phyloP scores from a whole-genome alignment of 1,139 yeast species.

The Taphrina communis region DNA sequence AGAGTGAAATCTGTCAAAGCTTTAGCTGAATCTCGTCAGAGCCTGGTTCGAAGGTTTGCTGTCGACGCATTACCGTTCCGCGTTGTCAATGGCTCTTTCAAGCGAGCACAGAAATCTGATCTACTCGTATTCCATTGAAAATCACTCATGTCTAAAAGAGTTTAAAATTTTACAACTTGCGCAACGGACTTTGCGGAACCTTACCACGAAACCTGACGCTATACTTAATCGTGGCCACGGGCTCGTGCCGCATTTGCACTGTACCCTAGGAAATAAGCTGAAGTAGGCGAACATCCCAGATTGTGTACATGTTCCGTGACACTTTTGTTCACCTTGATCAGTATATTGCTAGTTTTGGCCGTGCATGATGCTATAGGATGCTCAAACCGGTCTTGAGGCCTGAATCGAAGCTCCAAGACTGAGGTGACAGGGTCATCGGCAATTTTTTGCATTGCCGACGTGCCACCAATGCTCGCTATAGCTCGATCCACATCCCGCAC shows the following conservation, averaged over 20 bases:
- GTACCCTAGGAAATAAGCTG: neutral
- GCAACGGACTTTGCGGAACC: neutral
- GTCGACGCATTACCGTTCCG: conserved; percentile 51
- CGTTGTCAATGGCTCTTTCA: conserved; percentile 55
- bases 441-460: conserved; percentile 8
- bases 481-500: conserved; percentile 71
- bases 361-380: conserved; percentile 73
- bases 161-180: neutral
- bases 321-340: conserved; percentile 47
- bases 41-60: neutral
- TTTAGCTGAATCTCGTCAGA: conserved; percentile 12
- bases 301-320: neutral
- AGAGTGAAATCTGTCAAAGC: neutral
- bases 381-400: conserved; percentile 72
- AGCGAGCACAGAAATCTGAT: conserved; percentile 58
- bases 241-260: conserved; percentile 44
- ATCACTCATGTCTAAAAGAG: conserved; percentile 69
- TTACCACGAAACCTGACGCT: conserved; percentile 70
- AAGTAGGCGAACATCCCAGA: neutral
- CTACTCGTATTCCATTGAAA: conserved; percentile 74
- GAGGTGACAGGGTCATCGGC: conserved; percentile 45
- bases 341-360: conserved; percentile 49
- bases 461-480: conserved; percentile 51
- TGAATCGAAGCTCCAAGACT: conserved; percentile 66
- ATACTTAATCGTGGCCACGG: conserved; percentile 67